Conservation (phyloP, 257 asterid species). For the Petunia axillaris region DNA sequence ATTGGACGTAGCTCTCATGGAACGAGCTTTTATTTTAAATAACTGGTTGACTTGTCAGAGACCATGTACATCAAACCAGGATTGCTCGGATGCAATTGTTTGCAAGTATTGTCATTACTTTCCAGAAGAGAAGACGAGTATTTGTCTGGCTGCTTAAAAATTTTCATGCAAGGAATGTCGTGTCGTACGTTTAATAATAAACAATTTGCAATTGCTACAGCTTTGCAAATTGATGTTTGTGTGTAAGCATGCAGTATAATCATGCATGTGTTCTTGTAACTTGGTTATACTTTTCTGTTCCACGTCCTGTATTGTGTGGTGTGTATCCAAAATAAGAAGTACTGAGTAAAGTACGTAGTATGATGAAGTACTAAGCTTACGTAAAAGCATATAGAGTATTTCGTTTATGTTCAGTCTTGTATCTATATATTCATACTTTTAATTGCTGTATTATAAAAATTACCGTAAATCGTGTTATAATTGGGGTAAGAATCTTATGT, state of each 20-base stretch:
- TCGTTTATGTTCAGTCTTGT: too few relatives aligned
- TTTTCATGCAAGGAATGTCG: too few relatives aligned
- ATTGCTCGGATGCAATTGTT: not conserved
- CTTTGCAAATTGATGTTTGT: not conserved
- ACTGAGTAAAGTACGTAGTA: too few relatives aligned
- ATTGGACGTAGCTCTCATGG: not conserved
- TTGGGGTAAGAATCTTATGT: too few relatives aligned
- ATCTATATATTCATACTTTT: too few relatives aligned
- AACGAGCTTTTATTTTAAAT: not conserved
- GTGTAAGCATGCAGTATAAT: not conserved
- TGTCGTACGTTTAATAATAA: not conserved
- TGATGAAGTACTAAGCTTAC: too few relatives aligned
- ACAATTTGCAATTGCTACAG: not conserved
- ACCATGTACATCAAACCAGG: not conserved
- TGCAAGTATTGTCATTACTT: not conserved
- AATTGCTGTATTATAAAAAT: too few relatives aligned
- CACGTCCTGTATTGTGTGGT: too few relatives aligned
- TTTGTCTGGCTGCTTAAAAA: not conserved
- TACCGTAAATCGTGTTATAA: too few relatives aligned
- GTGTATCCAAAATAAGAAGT: too few relatives aligned
- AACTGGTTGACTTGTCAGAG: not conserved
- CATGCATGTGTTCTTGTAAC: not conserved
- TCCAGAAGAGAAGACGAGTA: not conserved
- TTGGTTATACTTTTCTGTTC: too few relatives aligned
- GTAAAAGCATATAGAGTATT: too few relatives aligned